phyloP scores from a whole-genome alignment of 2,329 filamentous ascomycete genomes.

The Sarocladium kiliense region DNA sequence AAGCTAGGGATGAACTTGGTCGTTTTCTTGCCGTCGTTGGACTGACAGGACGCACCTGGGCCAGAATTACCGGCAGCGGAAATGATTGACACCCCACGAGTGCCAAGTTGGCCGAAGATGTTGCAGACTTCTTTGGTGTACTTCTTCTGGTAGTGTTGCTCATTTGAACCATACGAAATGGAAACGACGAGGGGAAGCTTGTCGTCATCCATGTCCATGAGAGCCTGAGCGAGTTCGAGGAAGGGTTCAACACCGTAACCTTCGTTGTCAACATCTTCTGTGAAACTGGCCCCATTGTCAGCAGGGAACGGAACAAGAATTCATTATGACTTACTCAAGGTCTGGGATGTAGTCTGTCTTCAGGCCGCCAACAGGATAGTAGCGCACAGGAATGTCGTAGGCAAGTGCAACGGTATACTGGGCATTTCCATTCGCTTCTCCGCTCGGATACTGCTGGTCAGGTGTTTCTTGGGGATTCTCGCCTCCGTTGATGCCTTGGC shows the following conservation, averaged over 20 bases:
- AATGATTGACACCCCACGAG: constrained; percentile 62
- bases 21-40: constrained; percentile 29
- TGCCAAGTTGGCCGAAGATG: constrained; percentile 59
- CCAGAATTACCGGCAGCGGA: constrained; percentile 56
- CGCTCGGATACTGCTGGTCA: constrained; percentile 23
- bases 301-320: neutral
- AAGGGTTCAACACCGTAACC: constrained; percentile 55
- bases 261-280: constrained; percentile 25
- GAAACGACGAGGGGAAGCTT: constrained; percentile 58
- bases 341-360: constrained; percentile 25
- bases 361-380: constrained; percentile 25
- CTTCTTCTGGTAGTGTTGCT: constrained; percentile 54
- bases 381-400: constrained; percentile 28
- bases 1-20: constrained; percentile 29
- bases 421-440: constrained; percentile 33
- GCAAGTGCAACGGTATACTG: constrained; percentile 30
- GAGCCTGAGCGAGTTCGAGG: constrained; percentile 56
- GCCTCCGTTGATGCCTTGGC: constrained; percentile 53
- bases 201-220: constrained; percentile 47
- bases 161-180: constrained; percentile 67
- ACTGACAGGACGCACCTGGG: constrained; percentile 28
- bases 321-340: constrained; percentile 24
- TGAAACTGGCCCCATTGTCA: constrained; percentile 15
- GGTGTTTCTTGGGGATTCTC: constrained; percentile 35
- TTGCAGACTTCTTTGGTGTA: constrained; percentile 50